A percentile compares a stretch with the other conserved stretches of the same genome.
Conservation (phyloP, 2,329 filamentous ascomycete species). For the Microsporum canis region DNA sequence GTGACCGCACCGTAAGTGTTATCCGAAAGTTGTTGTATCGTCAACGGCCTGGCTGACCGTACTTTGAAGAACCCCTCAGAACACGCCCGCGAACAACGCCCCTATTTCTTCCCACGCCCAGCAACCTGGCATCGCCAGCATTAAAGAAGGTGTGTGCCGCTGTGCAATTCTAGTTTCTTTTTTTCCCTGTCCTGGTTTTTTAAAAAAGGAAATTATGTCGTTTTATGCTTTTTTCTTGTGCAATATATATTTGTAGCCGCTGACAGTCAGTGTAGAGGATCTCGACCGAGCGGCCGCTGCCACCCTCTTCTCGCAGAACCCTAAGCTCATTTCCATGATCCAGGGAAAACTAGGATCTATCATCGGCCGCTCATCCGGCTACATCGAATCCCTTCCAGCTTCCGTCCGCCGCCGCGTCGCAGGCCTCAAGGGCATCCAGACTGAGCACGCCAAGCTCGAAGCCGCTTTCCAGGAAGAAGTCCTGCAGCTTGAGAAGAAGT, state of each 20-base stretch:
- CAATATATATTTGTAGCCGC: background rate
- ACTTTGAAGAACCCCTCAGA: slow-evolving; percentile 75
- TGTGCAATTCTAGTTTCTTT: background rate
- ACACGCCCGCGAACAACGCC: slow-evolving; percentile 89
- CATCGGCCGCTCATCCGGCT: slow-evolving; percentile 89
- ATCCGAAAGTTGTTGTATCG: slow-evolving; percentile 12
- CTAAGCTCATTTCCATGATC: slow-evolving; percentile 90
- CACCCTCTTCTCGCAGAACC: slow-evolving; percentile 91
- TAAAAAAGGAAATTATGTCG: background rate
- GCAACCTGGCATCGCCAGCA: slow-evolving; percentile 85
- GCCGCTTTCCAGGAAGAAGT: slow-evolving; percentile 98
- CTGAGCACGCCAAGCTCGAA: slow-evolving; percentile 97
- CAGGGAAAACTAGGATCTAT: slow-evolving; percentile 89
- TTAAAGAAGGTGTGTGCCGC: slow-evolving; percentile 75
- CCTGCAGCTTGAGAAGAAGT: slow-evolving; percentile 96
- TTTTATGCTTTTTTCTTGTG: background rate
- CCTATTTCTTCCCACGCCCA: slow-evolving; percentile 96
- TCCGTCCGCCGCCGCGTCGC: slow-evolving; percentile 86
- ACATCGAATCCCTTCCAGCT: slow-evolving; percentile 87
- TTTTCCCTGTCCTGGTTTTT: background rate
- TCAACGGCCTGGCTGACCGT: slow-evolving; percentile 19
- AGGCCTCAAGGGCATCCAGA: slow-evolving; percentile 94
- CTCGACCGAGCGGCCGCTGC: slow-evolving; percentile 77
- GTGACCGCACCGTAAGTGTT: slow-evolving; percentile 52
- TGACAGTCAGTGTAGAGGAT: slow-evolving; percentile 54